Conservation (phyloP, 1,284 basidiomycete genomes). For the Mycena sp. region DNA sequence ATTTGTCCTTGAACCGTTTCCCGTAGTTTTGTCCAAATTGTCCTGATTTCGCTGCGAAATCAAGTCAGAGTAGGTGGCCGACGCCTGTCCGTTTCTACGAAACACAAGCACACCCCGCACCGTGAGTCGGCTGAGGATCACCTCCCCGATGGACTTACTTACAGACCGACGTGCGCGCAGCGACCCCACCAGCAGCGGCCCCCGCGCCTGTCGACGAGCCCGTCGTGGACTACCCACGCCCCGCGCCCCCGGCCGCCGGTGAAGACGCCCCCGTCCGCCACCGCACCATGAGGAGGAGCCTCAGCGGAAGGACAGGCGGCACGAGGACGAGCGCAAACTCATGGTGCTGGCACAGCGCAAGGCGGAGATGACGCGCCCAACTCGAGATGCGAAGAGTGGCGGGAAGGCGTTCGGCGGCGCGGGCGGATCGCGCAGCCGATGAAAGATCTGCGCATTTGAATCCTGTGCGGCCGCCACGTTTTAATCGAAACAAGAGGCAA, state of each 20-base stretch:
- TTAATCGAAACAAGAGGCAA: too few species aligned
- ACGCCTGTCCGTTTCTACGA: slow-evolving; percentile 60
- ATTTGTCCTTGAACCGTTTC: slow-evolving; percentile 28
- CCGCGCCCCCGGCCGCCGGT: slow-evolving; percentile 50
- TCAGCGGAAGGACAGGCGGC: slow-evolving; percentile 62
- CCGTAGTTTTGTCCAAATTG: slow-evolving; percentile 1
- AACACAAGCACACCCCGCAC: slow-evolving; percentile 47
- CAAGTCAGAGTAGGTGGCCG: slow-evolving; percentile 75
- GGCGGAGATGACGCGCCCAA: slow-evolving; percentile 61
- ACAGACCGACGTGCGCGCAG: slow-evolving; percentile 33
- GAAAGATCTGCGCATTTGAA: slow-evolving; percentile 12
- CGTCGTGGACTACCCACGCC: slow-evolving; percentile 67
- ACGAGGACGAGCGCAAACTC: slow-evolving; percentile 60
- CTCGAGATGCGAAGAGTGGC: slow-evolving; percentile 50
- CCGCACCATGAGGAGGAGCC: slow-evolving; percentile 61
- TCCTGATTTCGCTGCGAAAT: neutral
- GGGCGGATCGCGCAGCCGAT: slow-evolving; percentile 66
- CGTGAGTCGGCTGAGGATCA: slow-evolving; percentile 45
- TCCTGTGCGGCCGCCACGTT: neutral
- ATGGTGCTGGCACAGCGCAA: slow-evolving; percentile 59
- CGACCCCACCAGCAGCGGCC: slow-evolving; percentile 37
- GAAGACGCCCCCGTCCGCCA: slow-evolving; percentile 44
- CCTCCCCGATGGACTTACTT: too few species aligned
- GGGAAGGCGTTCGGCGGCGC: slow-evolving; percentile 53
- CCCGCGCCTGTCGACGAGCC: slow-evolving; percentile 41